These are phyloP conservation scores for Sphaerulina vaccinii DNA, from an alignment of 2,329 filamentous ascomycete species.

Conservation along the genomic window DNA sequence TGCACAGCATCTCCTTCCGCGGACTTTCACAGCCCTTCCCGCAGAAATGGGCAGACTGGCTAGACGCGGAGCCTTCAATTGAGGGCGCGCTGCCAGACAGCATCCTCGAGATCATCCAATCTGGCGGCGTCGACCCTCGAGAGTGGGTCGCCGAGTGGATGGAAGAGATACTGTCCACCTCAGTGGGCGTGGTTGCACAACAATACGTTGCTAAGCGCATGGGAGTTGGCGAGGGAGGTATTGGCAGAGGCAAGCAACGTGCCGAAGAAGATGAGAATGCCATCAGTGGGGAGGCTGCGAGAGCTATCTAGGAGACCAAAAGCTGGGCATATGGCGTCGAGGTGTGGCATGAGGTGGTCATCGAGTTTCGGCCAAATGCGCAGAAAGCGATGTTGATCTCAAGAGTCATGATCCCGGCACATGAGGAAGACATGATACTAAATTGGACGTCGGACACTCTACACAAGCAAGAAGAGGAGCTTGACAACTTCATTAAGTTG, in stretches of 20 bases:
- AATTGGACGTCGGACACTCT: too few relatives aligned
- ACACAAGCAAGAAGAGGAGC: too few relatives aligned
- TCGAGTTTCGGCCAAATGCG: too few relatives aligned
- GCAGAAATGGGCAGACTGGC: slow-evolving; percentile 83
- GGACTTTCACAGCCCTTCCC: slow-evolving; percentile 81
- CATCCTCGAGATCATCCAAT: slow-evolving; percentile 78
- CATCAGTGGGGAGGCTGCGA: slow-evolving; percentile 59
- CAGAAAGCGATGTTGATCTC: too few relatives aligned
- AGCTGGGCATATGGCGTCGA: too few relatives aligned
- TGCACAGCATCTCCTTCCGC: slow-evolving; percentile 85
- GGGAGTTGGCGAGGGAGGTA: slow-evolving; percentile 84
- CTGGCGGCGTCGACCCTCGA: slow-evolving; percentile 77
- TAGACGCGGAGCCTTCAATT: slow-evolving; percentile 64
- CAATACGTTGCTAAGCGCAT: slow-evolving; percentile 91
- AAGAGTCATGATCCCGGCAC: too few relatives aligned
- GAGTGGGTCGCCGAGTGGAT: slow-evolving; percentile 99
- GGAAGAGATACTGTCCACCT: slow-evolving; percentile 77
- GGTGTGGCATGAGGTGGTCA: too few relatives aligned
- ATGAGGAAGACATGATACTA: too few relatives aligned
- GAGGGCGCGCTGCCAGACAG: slow-evolving; percentile 68
- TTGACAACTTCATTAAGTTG: too few relatives aligned
- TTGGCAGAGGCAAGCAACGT: slow-evolving; percentile 58
- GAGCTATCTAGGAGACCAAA: slow-evolving; percentile 52
- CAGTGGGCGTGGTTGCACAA: slow-evolving; percentile 84
- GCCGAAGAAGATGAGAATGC: slow-evolving; percentile 51